phyloP scores from a whole-genome alignment of 2,329 filamentous ascomycete genomes.

The Geosmithia flava region DNA sequence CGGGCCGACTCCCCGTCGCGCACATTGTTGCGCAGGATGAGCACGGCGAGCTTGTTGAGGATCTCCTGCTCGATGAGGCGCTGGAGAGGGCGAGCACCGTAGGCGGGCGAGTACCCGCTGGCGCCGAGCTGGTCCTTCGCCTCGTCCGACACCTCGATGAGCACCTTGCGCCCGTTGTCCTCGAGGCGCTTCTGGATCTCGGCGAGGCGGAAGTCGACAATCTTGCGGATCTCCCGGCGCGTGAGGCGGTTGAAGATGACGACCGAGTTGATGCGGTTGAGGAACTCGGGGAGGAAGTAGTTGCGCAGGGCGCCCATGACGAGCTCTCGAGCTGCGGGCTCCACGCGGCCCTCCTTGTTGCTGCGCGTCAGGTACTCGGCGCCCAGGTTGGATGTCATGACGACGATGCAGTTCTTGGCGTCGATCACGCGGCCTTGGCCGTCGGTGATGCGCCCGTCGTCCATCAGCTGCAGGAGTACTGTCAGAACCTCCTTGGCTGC shows the following conservation, averaged over 20 bases:
- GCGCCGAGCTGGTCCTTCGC: conserved; percentile 89
- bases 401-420: conserved; percentile 95
- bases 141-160: conserved; percentile 69
- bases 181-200: conserved; percentile 91
- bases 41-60: conserved; percentile 80
- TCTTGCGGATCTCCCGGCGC: conserved; percentile 79
- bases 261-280: conserved; percentile 91
- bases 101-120: conserved; percentile 88
- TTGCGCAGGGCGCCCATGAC: conserved; percentile 85
- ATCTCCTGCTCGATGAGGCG: conserved; percentile 96
- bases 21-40: conserved; percentile 77
- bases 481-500: conserved; percentile 95
- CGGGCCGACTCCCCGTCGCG: conserved; percentile 73
- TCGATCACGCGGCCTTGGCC: conserved; percentile 92
- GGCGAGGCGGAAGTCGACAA: conserved; percentile 76
- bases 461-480: conserved; percentile 97
- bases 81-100: conserved; percentile 79
- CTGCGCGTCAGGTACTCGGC: conserved; percentile 85
- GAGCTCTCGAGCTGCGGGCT: conserved; percentile 71
- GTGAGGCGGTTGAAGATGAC: conserved; percentile 99
- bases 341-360: conserved; percentile 72
- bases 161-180: conserved; percentile 73
- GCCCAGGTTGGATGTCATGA: conserved; percentile 97
- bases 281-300: conserved; percentile 97
- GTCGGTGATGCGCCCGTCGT: conserved; percentile 96